phyloP scores from a whole-genome alignment of 2,329 filamentous ascomycete species.

The Cladobotryum mycophilum region DNA sequence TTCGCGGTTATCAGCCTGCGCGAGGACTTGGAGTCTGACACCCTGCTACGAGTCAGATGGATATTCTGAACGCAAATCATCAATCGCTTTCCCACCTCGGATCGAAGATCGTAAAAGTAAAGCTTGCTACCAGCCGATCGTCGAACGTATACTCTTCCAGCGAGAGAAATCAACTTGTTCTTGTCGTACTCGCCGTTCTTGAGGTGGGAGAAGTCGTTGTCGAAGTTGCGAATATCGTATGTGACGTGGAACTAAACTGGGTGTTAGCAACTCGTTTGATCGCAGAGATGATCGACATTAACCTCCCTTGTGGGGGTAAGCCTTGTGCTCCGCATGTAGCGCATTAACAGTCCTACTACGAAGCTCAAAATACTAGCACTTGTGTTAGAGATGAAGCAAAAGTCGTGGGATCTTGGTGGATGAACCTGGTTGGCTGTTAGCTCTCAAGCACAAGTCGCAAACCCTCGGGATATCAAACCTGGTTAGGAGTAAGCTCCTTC shows the following conservation, averaged over 20 bases:
- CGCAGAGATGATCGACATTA: too few species aligned
- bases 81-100: constrained; percentile 21
- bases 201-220: constrained; percentile 69
- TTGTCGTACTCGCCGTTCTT: constrained; percentile 81
- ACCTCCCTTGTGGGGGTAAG: constrained; percentile 92
- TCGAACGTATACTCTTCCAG: constrained; percentile 84
- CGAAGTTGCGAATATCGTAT: constrained; percentile 75
- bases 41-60: constrained; percentile 29
- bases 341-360: constrained; percentile 67
- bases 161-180: constrained; percentile 69
- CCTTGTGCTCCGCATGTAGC: constrained; percentile 32
- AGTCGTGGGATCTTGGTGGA: too few species aligned
- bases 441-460: background rate
- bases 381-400: too few species aligned
- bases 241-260: constrained; percentile 64
- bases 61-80: background rate
- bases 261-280: background rate
- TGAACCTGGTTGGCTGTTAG: too few species aligned
- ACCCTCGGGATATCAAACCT: constrained; percentile 24
- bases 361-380: constrained; percentile 79
- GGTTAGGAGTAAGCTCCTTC: constrained; percentile 52
- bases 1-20: constrained; percentile 72
- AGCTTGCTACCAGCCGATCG: constrained; percentile 77
- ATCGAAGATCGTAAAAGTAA: constrained; percentile 71
- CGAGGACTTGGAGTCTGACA: constrained; percentile 81